Base-by-base conservation (phyloP, 768 basidiomycete genomes). In the Rhizopogon rudus region DNA sequence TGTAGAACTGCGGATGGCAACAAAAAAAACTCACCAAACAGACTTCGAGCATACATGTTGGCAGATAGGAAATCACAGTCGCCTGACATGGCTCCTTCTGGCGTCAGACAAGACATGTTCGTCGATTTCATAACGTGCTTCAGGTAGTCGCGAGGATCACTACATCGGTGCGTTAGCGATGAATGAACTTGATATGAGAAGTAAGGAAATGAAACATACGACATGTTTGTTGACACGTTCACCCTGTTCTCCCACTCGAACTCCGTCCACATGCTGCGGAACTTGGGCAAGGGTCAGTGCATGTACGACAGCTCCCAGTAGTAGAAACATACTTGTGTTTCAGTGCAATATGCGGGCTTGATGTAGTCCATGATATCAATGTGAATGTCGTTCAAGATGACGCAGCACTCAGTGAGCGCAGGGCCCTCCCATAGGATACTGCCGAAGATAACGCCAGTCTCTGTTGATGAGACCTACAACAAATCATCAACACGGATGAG, bases 241-340 rank as follows among this genome's bases (percentile, higher is more conserved):
- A 98, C 96, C 63, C 95, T 83, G 75, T 99, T 99, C 80, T 99
- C 96, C 96, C 96, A 99, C 71, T 99, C 96, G 65, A 99, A 99
- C 71, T 98, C 97, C 28, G 95, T 99, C 96, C 96, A 97, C 93
- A 96, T 96, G 70, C 84, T 91, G 33, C 96, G 84, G 84, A 96
- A 96, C 89, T 95, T 63, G 12, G 13, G 4, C 35, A 12, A 4
- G 35, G 35, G 35, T 37, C 35, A 7, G 44, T 58, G 16, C 51
- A 22, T 22, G 10, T 35, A 2, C 12, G 16, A 2, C 35, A n/a
- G 39, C 20, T n/a, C 29, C 25, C 5, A 40, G 31, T 54, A 56
- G 16, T 35, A 44, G 25, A 20, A 35, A 67, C 74, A 20, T 64
- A 91, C 92, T 82, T 94, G 92, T 20, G 91, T 86, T 70, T 99